phyloP scores from a whole-genome alignment of 1,284 basidiomycete genomes.

The Caloboletus inedulis region DNA sequence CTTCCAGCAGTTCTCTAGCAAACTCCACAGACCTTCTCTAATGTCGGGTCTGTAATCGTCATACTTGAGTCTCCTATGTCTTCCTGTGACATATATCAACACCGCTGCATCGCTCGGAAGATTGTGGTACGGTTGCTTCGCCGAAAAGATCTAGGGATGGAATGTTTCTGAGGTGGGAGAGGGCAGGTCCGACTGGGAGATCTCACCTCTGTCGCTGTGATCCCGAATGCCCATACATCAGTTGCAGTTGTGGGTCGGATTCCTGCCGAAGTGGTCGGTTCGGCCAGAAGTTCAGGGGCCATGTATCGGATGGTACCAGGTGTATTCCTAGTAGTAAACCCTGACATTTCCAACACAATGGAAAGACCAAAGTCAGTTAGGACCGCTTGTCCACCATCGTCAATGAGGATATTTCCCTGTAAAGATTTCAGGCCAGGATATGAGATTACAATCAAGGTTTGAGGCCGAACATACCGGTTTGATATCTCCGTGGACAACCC shows the following conservation, averaged over 20 bases:
- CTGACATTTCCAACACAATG: slow-evolving; percentile 26
- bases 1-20: slow-evolving; percentile 23
- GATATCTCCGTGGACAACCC: slow-evolving; percentile 28
- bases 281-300: slow-evolving; percentile 25
- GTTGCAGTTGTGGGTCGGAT: slow-evolving; percentile 21
- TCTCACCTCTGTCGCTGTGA: slow-evolving; percentile 29
- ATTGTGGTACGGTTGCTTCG: slow-evolving; percentile 20
- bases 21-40: slow-evolving; percentile 17
- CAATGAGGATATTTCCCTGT: slow-evolving; percentile 30
- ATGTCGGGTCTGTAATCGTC: slow-evolving; percentile 23
- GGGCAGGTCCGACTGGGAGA: background rate
- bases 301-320: slow-evolving; percentile 32
- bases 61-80: slow-evolving; percentile 16
- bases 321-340: slow-evolving; percentile 28
- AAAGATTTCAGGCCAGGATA: background rate
- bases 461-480: slow-evolving; percentile 26
- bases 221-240: slow-evolving; percentile 30
- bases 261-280: slow-evolving; percentile 4
- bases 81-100: slow-evolving; percentile 18
- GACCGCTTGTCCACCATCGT: slow-evolving; percentile 22
- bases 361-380: slow-evolving; percentile 35
- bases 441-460: background rate
- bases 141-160: slow-evolving; percentile 23
- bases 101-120: slow-evolving; percentile 15
- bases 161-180: background rate